These are phyloP conservation scores for Phytophthora litchii DNA, from an alignment of 352 stramenopile genomes.

Conservation along the genomic window DNA sequence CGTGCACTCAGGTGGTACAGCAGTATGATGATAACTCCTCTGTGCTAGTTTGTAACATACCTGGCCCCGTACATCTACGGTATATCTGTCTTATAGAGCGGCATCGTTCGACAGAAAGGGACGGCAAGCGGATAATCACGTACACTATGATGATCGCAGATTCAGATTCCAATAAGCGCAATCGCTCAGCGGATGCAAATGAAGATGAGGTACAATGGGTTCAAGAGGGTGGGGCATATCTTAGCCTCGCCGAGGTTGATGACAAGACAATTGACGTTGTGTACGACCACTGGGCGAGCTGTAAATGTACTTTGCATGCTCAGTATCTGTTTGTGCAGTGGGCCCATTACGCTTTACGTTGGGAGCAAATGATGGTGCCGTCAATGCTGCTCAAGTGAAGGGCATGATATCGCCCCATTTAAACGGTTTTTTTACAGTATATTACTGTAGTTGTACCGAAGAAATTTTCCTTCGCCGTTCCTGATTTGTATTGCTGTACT, in stretches of 20 bases:
- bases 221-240: constrained; percentile 34
- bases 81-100: constrained; percentile 33
- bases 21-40: constrained; percentile 24
- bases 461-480: too few relatives aligned
- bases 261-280: constrained; percentile 26
- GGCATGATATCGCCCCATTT: too few relatives aligned
- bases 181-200: constrained; percentile 19
- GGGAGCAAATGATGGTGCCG: constrained; percentile 18
- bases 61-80: constrained; percentile 11
- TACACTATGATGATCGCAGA: constrained; percentile 34
- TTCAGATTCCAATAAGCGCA: constrained; percentile 30
- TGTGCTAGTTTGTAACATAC: constrained; percentile 22
- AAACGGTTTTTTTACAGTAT: too few relatives aligned
- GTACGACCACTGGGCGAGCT: constrained; percentile 37
- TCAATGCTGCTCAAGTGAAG: constrained; percentile 8
- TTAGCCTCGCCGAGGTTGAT: constrained; percentile 30
- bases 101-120: constrained; percentile 10
- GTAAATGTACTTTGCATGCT: constrained; percentile 39
- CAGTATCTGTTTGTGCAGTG: constrained; percentile 59
- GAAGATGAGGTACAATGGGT: constrained; percentile 32
- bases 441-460: too few relatives aligned
- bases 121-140: constrained; percentile 19
- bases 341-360: constrained; percentile 41
- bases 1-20: constrained; percentile 24
- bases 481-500: too few relatives aligned